phyloP scores from a whole-genome alignment of 495 filamentous ascomycete species.

The Penicillium roqueforti region DNA sequence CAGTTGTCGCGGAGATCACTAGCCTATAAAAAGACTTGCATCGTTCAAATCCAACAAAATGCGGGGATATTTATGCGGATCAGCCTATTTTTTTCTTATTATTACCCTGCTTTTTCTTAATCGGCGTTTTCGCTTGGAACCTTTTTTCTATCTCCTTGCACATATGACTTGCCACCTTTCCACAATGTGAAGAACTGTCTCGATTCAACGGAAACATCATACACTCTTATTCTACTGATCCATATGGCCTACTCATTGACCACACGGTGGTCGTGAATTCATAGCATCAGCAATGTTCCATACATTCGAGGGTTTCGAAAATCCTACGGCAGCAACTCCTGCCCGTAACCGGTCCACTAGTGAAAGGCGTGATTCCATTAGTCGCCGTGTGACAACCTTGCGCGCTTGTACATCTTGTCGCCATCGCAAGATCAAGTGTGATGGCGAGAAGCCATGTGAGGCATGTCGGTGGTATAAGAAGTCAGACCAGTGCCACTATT shows the following conservation, averaged over 20 bases:
- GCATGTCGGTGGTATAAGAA: constrained; percentile 48
- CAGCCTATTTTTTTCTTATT: constrained; percentile 18
- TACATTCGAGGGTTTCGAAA: constrained; percentile 42
- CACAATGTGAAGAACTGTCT: not conserved
- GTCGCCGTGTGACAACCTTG: constrained; percentile 37
- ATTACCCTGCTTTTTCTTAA: constrained; percentile 15
- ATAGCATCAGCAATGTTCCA: constrained; percentile 35
- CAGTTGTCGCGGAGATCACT: not conserved
- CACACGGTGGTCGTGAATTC: constrained; percentile 1
- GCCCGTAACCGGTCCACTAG: constrained; percentile 24
- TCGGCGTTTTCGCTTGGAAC: not conserved
- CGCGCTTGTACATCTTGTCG: constrained; percentile 46
- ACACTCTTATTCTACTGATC: not conserved
- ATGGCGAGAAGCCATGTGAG: constrained; percentile 46
- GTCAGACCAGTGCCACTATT: constrained; percentile 42
- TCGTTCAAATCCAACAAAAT: constrained; percentile 10
- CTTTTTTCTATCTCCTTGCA: not conserved
- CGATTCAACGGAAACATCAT: not conserved
- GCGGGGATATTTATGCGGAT: constrained; percentile 25
- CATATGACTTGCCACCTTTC: constrained; percentile 1
- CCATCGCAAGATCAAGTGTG: constrained; percentile 48
- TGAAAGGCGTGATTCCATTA: constrained; percentile 37
- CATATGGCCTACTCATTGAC: constrained; percentile 9
- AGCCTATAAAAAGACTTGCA: not conserved
- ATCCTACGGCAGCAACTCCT: constrained; percentile 26